Evolutionary conservation across 73 alveolate genomes (phyloP).

Genomic region (Stentor roeselii): DNA sequence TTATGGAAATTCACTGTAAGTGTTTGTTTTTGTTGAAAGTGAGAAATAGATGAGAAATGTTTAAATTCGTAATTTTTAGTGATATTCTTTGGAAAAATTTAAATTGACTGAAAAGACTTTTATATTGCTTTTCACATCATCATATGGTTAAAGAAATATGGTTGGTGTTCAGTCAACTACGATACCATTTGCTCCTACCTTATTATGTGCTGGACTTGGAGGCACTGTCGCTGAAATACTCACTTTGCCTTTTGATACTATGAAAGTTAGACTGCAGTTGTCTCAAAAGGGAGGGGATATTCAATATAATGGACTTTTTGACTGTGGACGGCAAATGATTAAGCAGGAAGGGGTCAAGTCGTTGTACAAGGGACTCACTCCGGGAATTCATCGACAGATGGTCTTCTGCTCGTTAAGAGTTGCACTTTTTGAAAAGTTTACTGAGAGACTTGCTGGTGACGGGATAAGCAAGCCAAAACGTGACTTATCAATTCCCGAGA

Average conservation of each 20-base stretch:
- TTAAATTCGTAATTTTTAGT: no score
- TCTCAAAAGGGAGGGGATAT: background rate
- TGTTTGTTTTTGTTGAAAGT: no score
- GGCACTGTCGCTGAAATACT: slow-evolving; percentile 27
- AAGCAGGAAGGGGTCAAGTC: slow-evolving; percentile 35
- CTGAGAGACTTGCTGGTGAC: slow-evolving; percentile 22
- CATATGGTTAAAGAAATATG: background rate
- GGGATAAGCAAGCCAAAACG: slow-evolving; percentile 19
- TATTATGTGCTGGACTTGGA: slow-evolving; percentile 25
- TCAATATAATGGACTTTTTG: background rate
- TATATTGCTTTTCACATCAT: no score
- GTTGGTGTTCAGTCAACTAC: background rate
- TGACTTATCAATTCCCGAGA: slow-evolving; percentile 34
- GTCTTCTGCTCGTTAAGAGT: slow-evolving; percentile 46
- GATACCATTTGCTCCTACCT: background rate
- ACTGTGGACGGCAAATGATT: background rate
- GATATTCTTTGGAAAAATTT: no score
- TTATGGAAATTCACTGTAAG: no score
- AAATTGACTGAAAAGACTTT: no score
- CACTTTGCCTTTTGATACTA: slow-evolving; percentile 27
- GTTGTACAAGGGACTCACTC: slow-evolving; percentile 44
- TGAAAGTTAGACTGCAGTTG: slow-evolving; percentile 13
- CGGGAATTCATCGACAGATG: slow-evolving; percentile 50
- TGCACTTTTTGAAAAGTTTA: slow-evolving; percentile 43
- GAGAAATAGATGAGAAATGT: no score